A percentile compares a stretch with the other conserved stretches of the same genome.
Evolutionary conservation across 495 filamentous ascomycete species (phyloP).

Genomic region (Hyaloscypha finlandica): DNA sequence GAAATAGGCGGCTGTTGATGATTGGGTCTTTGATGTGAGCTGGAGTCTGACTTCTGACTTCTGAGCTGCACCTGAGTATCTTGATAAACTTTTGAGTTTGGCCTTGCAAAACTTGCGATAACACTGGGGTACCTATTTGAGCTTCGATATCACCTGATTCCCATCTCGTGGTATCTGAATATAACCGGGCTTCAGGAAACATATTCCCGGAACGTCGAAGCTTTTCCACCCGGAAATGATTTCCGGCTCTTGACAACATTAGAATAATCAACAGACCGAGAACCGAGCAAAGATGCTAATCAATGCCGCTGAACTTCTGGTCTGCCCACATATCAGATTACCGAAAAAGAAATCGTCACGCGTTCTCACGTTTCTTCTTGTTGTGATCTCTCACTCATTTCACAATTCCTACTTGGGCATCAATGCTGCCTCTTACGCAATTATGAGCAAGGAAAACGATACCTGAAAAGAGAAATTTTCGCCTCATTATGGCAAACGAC

Average conservation of each 20-base stretch:
- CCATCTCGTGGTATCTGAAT: too few species aligned
- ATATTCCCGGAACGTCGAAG: too few species aligned
- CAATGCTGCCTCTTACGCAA: background rate
- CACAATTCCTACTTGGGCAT: background rate
- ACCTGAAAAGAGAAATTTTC: background rate
- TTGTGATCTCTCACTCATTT: background rate
- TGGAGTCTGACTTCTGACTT: background rate
- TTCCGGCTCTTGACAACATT: too few species aligned
- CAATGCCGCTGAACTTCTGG: background rate
- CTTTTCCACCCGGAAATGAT: too few species aligned
- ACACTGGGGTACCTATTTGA: too few species aligned
- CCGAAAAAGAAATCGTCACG: too few species aligned
- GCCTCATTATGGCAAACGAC: background rate
- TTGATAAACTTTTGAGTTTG: too few species aligned
- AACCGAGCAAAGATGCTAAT: too few species aligned
- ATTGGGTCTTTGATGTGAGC: background rate
- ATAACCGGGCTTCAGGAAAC: too few species aligned
- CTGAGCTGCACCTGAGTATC: background rate
- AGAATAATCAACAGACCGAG: too few species aligned
- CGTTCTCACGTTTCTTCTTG: background rate
- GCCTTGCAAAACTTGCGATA: too few species aligned
- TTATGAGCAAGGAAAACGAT: background rate
- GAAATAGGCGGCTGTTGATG: background rate
- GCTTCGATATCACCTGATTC: too few species aligned
- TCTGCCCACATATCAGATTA: background rate